phyloP scores from a whole-genome alignment of 345 rosid species.

The Alliaria petiolata region DNA sequence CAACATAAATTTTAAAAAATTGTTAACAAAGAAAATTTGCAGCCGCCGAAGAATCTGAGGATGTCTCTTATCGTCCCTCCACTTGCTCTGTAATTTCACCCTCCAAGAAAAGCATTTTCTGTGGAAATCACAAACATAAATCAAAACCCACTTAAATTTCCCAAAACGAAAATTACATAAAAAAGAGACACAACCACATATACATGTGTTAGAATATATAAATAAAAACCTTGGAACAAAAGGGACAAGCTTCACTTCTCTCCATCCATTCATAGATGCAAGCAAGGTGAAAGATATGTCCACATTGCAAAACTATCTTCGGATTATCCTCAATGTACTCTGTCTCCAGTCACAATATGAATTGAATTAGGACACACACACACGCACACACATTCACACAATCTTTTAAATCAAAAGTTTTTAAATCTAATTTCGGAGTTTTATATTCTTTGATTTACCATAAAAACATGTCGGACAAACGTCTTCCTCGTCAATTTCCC shows the following conservation, averaged over 20 bases:
- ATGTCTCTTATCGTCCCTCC: constrained; percentile 1
- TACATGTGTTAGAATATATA: background rate
- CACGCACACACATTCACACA: no score
- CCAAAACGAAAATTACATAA: no score
- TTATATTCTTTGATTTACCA: constrained; percentile 30
- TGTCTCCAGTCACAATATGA: constrained; percentile 6
- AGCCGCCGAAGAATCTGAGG: background rate
- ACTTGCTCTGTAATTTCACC: background rate
- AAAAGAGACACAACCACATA: background rate
- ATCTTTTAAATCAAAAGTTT: background rate
- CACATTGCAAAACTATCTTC: constrained; percentile 37
- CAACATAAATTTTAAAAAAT: background rate
- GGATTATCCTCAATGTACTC: constrained; percentile 50
- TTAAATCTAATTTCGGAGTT: background rate
- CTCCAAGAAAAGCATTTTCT: constrained; percentile 26
- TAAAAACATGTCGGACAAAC: constrained; percentile 50
- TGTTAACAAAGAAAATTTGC: background rate
- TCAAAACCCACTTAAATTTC: background rate
- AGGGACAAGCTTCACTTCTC: constrained; percentile 49
- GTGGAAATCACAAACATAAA: constrained; percentile 5
- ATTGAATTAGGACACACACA: background rate
- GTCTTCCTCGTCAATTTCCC: constrained; percentile 33
- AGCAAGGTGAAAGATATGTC: constrained; percentile 46
- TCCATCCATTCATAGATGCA: constrained; percentile 65
- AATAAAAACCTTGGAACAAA: constrained; percentile 44